These are phyloP conservation scores for Chenopodium formosanum DNA, from an alignment of 148 eudicot genomes.

Conservation along the genomic window DNA sequence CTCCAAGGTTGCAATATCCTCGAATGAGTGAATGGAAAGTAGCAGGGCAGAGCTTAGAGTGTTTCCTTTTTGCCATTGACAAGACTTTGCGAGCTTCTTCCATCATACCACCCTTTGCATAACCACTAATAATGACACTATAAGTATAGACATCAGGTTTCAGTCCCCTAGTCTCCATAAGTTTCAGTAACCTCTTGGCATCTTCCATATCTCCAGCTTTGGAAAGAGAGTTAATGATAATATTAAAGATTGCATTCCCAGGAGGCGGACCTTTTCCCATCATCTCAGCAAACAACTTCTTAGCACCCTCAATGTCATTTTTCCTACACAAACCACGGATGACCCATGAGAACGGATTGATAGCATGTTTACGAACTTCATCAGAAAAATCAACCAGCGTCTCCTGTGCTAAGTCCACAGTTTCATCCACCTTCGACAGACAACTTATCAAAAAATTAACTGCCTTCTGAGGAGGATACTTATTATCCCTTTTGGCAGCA, in stretches of 20 bases:
- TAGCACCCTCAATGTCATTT: slow-evolving; percentile 56
- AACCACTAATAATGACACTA: slow-evolving; percentile 77
- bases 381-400: slow-evolving; percentile 53
- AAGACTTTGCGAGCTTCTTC: slow-evolving; percentile 69
- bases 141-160: slow-evolving; percentile 86
- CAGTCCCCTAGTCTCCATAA: slow-evolving; percentile 76
- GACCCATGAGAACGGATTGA: slow-evolving; percentile 55
- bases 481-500: slow-evolving; percentile 49
- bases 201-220: slow-evolving; percentile 66
- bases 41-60: slow-evolving; percentile 56
- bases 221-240: slow-evolving; percentile 47
- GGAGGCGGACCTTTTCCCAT: slow-evolving; percentile 81
- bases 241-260: slow-evolving; percentile 67
- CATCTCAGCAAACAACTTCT: slow-evolving; percentile 64
- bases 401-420: slow-evolving; percentile 49
- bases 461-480: slow-evolving; percentile 44
- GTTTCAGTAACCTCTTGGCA: slow-evolving; percentile 48
- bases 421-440: slow-evolving; percentile 48
- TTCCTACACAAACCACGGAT: slow-evolving; percentile 63
- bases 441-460: slow-evolving; percentile 54
- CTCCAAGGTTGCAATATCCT: slow-evolving; percentile 76
- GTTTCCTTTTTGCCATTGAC: slow-evolving; percentile 65
- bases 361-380: slow-evolving; percentile 49
- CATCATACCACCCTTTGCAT: slow-evolving; percentile 67
- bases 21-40: slow-evolving; percentile 72